phyloP scores from a whole-genome alignment of 176 grass and related monocot genomes.

The Carex kokanica region DNA sequence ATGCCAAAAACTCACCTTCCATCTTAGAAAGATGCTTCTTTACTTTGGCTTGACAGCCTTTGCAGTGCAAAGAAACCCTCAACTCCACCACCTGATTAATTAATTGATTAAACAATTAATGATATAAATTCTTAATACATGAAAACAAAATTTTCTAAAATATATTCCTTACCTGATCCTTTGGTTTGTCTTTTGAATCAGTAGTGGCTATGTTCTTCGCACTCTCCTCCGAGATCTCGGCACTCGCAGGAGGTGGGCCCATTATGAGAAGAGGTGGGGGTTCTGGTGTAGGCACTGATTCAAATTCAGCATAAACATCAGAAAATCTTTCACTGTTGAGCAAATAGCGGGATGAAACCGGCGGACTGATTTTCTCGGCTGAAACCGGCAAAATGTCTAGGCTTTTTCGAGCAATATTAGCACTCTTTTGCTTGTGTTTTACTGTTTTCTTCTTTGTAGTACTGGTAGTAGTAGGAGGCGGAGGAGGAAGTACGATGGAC shows the following conservation, averaged over 20 bases:
- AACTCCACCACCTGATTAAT: slow-evolving; percentile 63
- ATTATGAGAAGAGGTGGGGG: slow-evolving; percentile 3
- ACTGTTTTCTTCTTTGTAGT: not conserved
- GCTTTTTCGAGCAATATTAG: slow-evolving; percentile 22
- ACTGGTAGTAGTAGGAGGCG: not conserved
- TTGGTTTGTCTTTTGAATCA: slow-evolving; percentile 24
- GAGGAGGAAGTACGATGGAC: not conserved
- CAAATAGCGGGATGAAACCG: slow-evolving; percentile 34
- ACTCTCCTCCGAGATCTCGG: slow-evolving; percentile 16
- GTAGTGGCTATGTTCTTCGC: not conserved
- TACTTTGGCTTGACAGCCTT: slow-evolving; percentile 88
- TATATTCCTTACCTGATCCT: slow-evolving; percentile 14
- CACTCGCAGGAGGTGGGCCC: not conserved
- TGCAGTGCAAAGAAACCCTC: slow-evolving; percentile 97
- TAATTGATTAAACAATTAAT: not conserved
- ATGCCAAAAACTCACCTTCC: slow-evolving; percentile 53
- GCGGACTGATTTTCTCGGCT: slow-evolving; percentile 13
- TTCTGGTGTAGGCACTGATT: not conserved
- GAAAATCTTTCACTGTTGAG: slow-evolving; percentile 19
- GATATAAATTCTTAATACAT: not conserved
- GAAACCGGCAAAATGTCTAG: slow-evolving; percentile 6
- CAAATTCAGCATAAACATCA: slow-evolving; percentile 12
- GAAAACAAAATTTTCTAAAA: not conserved
- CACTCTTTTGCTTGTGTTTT: slow-evolving; percentile 9
- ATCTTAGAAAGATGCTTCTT: slow-evolving; percentile 98